These are phyloP conservation scores for Rhytidiadelphus loreus DNA, from an alignment of 225 moss, liverwort and hornwort species.

Conservation along the genomic window DNA sequence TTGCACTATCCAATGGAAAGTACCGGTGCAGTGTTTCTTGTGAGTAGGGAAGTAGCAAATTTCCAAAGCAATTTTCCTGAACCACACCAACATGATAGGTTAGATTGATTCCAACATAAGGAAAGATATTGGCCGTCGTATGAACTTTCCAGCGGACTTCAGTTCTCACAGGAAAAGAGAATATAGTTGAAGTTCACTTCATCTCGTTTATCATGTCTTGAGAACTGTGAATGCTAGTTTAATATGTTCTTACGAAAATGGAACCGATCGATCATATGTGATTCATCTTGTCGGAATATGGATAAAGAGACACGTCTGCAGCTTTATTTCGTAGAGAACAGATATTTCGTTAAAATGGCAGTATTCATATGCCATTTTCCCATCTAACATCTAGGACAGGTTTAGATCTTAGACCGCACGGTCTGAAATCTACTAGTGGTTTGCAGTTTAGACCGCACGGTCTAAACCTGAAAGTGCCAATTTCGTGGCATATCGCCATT, in stretches of 20 bases:
- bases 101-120: neutral
- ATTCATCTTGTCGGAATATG: neutral
- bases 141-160: neutral
- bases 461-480: too few species aligned
- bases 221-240: neutral
- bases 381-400: too few species aligned
- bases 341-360: too few species aligned
- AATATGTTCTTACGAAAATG: neutral
- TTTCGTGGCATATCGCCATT: too few species aligned
- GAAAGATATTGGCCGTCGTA: neutral
- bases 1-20: neutral
- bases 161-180: neutral
- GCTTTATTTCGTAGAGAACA: neutral
- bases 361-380: too few species aligned
- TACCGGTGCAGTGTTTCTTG: neutral
- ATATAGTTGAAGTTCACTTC: neutral
- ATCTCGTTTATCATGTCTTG: neutral
- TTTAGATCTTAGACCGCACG: too few species aligned
- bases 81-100: neutral
- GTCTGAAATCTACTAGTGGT: too few species aligned
- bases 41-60: neutral
- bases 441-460: too few species aligned
- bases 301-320: neutral
- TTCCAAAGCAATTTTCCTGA: neutral
- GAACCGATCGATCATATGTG: neutral